These are phyloP conservation scores for Cocos nucifera DNA, from an alignment of 176 grass and related monocot genomes.

Conservation along the genomic window DNA sequence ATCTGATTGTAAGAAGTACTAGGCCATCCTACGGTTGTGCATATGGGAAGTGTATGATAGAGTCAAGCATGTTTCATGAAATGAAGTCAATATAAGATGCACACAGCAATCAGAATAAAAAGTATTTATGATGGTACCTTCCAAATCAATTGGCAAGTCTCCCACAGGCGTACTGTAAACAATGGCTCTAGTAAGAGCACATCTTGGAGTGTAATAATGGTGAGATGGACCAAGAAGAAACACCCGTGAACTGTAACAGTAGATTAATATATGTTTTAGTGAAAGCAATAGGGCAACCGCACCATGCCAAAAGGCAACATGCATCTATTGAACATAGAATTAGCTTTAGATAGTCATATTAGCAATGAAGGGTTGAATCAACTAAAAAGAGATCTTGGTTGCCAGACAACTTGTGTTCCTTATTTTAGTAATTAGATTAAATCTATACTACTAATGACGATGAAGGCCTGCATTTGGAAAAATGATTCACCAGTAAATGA, in stretches of 20 bases:
- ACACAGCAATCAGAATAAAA: no score
- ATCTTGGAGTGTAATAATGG: conserved; percentile 94
- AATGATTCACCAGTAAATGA: no score
- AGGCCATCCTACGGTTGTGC: no score
- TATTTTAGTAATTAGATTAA: no score
- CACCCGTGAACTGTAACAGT: conserved; percentile 68
- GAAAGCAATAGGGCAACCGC: background rate
- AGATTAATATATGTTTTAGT: conserved; percentile 4
- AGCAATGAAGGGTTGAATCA: background rate
- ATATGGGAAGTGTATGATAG: no score
- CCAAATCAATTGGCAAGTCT: conserved; percentile 71
- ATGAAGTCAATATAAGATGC: no score
- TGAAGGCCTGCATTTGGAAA: no score
- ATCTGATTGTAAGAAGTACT: no score
- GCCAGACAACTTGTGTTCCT: no score
- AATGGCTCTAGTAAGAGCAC: conserved; percentile 67
- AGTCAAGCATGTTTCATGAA: no score
- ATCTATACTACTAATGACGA: no score
- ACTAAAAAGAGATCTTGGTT: no score
- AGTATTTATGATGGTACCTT: conserved; percentile 41
- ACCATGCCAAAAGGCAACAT: background rate
- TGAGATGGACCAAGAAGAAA: conserved; percentile 98
- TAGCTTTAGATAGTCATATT: background rate
- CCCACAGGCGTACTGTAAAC: conserved; percentile 85
- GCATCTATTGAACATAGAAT: background rate